Evolutionary conservation across 176 grass and related monocot genomes (phyloP).

Genomic region (Aegilops longissima): DNA sequence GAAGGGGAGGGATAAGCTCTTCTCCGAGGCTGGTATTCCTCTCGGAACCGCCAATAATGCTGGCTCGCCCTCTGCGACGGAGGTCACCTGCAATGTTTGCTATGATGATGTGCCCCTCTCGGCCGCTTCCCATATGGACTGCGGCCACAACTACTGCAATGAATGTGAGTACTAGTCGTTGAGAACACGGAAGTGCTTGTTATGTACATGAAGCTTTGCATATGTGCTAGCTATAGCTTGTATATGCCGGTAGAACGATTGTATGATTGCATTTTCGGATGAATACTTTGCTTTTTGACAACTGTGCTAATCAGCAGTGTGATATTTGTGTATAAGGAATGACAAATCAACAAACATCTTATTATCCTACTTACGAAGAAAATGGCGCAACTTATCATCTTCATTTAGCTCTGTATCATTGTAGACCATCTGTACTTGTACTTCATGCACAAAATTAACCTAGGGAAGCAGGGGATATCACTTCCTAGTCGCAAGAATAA

Average conservation of each 20-base stretch:
- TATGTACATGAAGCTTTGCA: conserved; percentile 15
- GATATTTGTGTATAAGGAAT: not conserved
- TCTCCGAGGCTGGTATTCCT: conserved; percentile 73
- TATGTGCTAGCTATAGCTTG: not conserved
- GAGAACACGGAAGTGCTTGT: not conserved
- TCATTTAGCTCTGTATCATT: not conserved
- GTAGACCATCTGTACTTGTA: not conserved
- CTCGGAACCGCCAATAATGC: conserved; percentile 39
- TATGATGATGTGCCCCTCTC: conserved; percentile 55
- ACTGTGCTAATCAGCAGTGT: not conserved
- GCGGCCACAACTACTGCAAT: conserved; percentile 90
- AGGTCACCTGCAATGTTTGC: conserved; percentile 72
- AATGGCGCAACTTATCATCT: not conserved
- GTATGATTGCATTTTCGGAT: not conserved
- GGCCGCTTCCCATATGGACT: conserved; percentile 80
- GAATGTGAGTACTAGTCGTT: conserved; percentile 56
- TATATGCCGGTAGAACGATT: not conserved
- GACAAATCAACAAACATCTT: not conserved
- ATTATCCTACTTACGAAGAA: not conserved
- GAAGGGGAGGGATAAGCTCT: conserved; percentile 81
- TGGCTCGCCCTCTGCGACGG: not conserved
- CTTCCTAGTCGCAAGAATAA: not conserved
- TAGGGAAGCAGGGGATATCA: not conserved
- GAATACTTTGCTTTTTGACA: not conserved
- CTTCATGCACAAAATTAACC: not conserved